These are phyloP conservation scores for Cucumis hystrix DNA, from an alignment of 306 rosid species.

Conservation along the genomic window DNA sequence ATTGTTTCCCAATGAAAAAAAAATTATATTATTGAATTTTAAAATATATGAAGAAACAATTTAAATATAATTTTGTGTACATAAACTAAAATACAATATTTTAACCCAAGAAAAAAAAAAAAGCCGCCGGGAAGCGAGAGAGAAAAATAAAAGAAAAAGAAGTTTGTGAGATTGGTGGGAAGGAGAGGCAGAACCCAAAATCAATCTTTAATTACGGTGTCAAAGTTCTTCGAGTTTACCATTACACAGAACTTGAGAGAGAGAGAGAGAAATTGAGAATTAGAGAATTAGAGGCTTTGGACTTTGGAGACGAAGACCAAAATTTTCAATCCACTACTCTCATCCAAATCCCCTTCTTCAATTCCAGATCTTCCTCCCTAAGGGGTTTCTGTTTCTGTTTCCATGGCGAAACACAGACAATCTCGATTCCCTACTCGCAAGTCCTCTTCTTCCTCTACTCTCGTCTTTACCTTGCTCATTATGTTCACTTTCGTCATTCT, in stretches of 20 bases:
- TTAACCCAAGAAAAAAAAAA: neutral
- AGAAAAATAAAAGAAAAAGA: neutral
- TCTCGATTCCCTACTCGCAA: conserved; percentile 53
- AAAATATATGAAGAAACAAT: too few species aligned
- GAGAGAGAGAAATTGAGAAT: too few species aligned
- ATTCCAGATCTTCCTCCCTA: neutral
- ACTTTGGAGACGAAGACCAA: neutral
- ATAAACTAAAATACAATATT: too few species aligned
- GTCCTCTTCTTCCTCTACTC: conserved; percentile 31
- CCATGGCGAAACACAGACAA: conserved; percentile 60
- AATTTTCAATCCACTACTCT: neutral
- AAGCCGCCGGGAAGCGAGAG: neutral
- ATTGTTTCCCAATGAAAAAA: too few species aligned
- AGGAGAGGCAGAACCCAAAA: neutral
- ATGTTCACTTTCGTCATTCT: conserved; percentile 66
- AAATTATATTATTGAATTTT: too few species aligned
- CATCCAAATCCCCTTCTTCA: neutral
- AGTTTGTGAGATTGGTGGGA: neutral
- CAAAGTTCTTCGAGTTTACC: neutral
- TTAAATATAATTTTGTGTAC: too few species aligned
- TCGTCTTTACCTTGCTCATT: conserved; percentile 48
- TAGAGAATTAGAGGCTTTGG: neutral
- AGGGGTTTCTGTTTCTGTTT: neutral
- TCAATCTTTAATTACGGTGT: neutral
- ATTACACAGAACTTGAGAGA: neutral